Evolutionary conservation across 1,284 basidiomycete species (phyloP), one percentile per base, ranked within the genome.

Genomic region (Athelia psychrophila): DNA sequence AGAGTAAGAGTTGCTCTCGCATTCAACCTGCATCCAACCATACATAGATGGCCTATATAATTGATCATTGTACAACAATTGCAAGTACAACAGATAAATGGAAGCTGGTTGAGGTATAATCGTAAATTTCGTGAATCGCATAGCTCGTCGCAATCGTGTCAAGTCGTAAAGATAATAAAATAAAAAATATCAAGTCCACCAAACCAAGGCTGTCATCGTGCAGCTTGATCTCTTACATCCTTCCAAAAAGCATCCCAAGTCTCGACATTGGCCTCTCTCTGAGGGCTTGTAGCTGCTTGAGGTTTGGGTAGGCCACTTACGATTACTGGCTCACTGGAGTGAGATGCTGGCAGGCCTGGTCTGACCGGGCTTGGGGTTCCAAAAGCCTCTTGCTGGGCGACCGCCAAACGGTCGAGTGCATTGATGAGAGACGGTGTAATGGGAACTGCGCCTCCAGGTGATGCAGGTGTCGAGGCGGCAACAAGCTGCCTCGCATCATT

Each of bases 381-480:
- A 55, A 72, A 82, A 13, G 76, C 80, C 25, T 76, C 74, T 50
- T 69, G 70, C 56, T 84, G 82, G 2, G 83, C 83, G 15, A 70
- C 65, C 5, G 74, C 70, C 48, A 86, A 73, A 33, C 83, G 73
- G 57, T 83, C 79, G 20, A 85, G 64, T 1, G 82, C 83, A 44
- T 74, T 74, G 51, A 85, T 77, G 19, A 85, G 69, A 1, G 83
- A 84, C 0, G 83, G 82, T 2, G 84, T 85, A 22, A 80, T 77
- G 2, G 82, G 80, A 0, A 85, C 76, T 1, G 80, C 64, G 2
- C 68, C 67, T 13, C 64, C 57, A 27, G 66, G 61, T 30, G 27
- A 13, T 30, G 27, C 13, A 13, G 27, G 13, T 13, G 13, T 30
- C 16, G 16, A 6, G 9, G 38, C 6, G 6, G 38, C 16, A 18